Evolutionary conservation across 164 flowering plant species (phyloP), one percentile per base, ranked within the genome.

Genomic region (Vitis riparia): DNA sequence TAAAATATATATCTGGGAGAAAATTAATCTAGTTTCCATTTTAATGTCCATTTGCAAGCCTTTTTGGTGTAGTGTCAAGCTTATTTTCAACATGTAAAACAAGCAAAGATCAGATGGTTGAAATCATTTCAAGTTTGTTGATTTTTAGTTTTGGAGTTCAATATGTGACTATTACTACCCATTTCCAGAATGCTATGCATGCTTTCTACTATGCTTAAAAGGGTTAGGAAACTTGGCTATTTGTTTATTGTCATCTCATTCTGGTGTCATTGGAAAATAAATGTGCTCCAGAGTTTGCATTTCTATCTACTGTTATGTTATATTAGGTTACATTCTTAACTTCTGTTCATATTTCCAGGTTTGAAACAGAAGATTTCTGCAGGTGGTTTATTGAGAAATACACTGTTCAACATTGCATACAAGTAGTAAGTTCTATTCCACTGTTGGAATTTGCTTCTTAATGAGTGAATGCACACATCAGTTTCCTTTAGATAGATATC

Each of bases 301-400:
- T 0, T 37, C 44, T 37, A 37, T 37, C 44, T 37, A 37, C 44
- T 37, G 7, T 37, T 37, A 37, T 5, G 44, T 37, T 3, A 6
- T 37, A 37, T 37, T 37, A 37, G 44, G 44, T 37, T 6, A 6
- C 44, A 37, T 37, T 63, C 62, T 67, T 75, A 53, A n/a, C 17
- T 59, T 47, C 62, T 74, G 58, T 64, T 7, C 32, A 9, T 56
- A 5, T 69, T 75, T 70, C 75, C 92, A 95, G 97, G 98, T 80
- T 77, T 96, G 83, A 78, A 68, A 3, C 88, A 88, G 77, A 96
- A 88, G 86, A 78, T 93, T 56, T 80, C 96, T 68, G 55, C 90
- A 5, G 90, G 92, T 23, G 90, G 98, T 14, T 55, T 86, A 44
- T 67, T 93, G 55, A 96, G 81, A 72, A 60, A 78, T 66, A 77